phyloP scores from a whole-genome alignment of 176 grass and related monocot species.

The Rhynchospora tenuis region DNA sequence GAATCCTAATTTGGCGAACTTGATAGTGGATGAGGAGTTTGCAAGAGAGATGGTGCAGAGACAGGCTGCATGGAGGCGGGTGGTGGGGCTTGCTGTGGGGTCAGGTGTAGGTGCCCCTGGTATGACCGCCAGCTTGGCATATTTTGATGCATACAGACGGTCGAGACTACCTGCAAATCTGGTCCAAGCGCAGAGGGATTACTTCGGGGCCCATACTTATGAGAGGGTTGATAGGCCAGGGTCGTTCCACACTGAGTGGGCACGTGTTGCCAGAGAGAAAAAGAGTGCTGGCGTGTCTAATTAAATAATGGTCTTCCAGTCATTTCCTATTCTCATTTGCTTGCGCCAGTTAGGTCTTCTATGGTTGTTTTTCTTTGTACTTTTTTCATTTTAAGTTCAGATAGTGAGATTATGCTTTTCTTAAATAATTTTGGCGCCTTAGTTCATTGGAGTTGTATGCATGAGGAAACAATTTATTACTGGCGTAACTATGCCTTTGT shows the following conservation, averaged over 20 bases:
- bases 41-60: conserved; percentile 94
- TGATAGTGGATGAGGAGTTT: conserved; percentile 92
- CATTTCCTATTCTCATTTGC: not conserved
- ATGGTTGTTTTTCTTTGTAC: not conserved
- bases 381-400: not conserved
- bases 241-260: conserved; percentile 91
- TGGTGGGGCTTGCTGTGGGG: conserved; percentile 73
- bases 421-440: conserved; percentile 7
- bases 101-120: conserved; percentile 84
- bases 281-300: conserved; percentile 14
- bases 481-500: not conserved
- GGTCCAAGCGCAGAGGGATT: conserved; percentile 88
- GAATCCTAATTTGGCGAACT: conserved; percentile 67
- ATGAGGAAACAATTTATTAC: not conserved
- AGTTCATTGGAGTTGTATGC: not conserved
- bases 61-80: conserved; percentile 77
- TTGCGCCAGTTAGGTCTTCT: not conserved
- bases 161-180: conserved; percentile 76
- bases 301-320: not conserved
- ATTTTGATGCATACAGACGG: conserved; percentile 87
- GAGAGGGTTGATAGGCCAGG: conserved; percentile 69
- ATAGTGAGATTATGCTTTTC: not conserved
- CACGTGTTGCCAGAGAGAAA: conserved; percentile 52
- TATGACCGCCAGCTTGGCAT: conserved; percentile 84
- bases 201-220: conserved; percentile 93